Base-by-base conservation (phyloP, 306 rosid species). In the Prunus mume region DNA sequence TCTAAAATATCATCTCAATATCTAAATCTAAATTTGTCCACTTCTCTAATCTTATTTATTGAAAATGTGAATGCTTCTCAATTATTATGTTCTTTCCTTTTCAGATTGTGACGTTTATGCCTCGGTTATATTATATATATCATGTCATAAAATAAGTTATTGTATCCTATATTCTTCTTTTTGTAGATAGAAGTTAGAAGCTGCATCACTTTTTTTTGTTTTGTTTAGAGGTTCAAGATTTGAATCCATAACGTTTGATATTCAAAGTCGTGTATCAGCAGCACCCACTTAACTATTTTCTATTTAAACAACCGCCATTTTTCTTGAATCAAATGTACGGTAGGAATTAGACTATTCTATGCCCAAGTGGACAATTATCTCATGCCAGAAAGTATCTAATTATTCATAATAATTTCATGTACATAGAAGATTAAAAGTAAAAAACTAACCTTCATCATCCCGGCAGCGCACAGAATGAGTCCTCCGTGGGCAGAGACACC, bases 401-500 rank as follows among this genome's bases (percentile, higher is more conserved):
- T 22, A 47, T 5, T 14, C 4, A 68, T 15, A 46, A 47, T 60
- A 6, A 38, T 7, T 38, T 25, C 12, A 56, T n/a, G 12, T 56
- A 20, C 12, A 56, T 8, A 32, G 9, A 27, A 6, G 2, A 20
- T 34, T 18, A 43, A 51, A 38, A 17, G 30, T 2, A 12, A 10
- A 2, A 24, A 25, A 77, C 90, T 75, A 50, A 90, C 93, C 93
- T 25, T 75, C 2, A 56, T 49, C 19, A 73, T 20, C 62, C 62
- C 1, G 3, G 43, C 97, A 92, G 6, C n/a, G 71, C 6, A 12
- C 63, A 34, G 81, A 2, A 74, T 92, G 97, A 84, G 85, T 84
- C 55, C 93, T 65, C 51, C 85, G 87, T 8, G 85, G 62, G 50
- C 96, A 92, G 73, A 54, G 85, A 47, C 97, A 90, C 52, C 38